Evolutionary conservation across 2,329 filamentous ascomycete genomes (phyloP).

Genomic region (Aureobasidium lini): DNA sequence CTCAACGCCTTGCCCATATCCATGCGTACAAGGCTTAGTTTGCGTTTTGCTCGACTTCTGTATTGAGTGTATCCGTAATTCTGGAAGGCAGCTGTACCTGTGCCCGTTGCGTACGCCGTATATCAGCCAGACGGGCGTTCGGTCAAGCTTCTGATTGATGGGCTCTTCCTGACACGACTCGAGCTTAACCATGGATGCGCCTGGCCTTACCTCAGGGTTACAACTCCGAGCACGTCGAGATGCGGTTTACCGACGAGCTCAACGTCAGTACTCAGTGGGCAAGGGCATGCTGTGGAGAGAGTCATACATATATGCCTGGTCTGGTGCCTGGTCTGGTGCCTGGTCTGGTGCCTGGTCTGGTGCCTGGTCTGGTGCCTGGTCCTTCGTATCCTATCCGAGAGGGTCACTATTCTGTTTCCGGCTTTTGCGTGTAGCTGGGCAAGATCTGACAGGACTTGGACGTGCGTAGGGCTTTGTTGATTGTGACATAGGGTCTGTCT

Average conservation of each 20-base stretch:
- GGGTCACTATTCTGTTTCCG: not conserved
- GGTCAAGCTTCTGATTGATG: not conserved
- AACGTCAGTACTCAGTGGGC: not conserved
- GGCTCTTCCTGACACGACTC: not conserved
- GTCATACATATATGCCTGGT: not conserved
- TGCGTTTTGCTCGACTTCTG: not conserved
- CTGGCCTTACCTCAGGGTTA: not conserved
- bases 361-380: too few species aligned
- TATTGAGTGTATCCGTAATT: not conserved
- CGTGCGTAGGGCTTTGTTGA: not conserved
- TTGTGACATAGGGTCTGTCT: not conserved
- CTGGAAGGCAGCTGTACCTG: not conserved
- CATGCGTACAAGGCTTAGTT: not conserved
- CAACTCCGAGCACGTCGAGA: not conserved
- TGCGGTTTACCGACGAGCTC: not conserved
- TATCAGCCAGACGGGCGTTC: not conserved
- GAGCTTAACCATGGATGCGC: not conserved
- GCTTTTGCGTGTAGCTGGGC: not conserved
- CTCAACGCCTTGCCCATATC: slow-evolving; percentile 1
- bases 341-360: too few species aligned
- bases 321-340: too few species aligned
- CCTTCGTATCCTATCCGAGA: not conserved
- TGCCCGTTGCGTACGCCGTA: not conserved
- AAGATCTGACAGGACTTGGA: not conserved
- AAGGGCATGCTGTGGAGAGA: not conserved